phyloP scores from a whole-genome alignment of 805 yeast genomes.

The Kazachstania kunashirensis region DNA sequence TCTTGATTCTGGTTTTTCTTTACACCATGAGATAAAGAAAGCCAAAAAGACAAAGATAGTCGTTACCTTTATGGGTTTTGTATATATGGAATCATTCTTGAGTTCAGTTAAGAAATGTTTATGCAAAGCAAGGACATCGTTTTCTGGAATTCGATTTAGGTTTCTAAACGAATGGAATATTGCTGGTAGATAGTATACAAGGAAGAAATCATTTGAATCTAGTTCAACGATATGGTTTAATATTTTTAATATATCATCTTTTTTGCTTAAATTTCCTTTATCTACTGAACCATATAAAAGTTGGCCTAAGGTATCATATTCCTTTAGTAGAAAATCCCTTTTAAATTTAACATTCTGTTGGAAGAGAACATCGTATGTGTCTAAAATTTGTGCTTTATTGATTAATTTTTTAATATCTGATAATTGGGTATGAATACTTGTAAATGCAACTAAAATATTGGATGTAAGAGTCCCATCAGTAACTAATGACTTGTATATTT shows the following conservation, averaged over 20 bases:
- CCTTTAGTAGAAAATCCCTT: constrained; percentile 50
- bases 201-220: constrained; percentile 51
- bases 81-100: constrained; percentile 34
- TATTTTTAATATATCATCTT: constrained; percentile 31
- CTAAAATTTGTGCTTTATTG: constrained; percentile 44
- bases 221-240: constrained; percentile 40
- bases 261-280: constrained; percentile 28
- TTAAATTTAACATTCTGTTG: constrained; percentile 44
- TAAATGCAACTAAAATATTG: constrained; percentile 45
- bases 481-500: constrained; percentile 11
- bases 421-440: constrained; percentile 47
- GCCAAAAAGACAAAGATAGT: constrained; percentile 45
- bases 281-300: constrained; percentile 45
- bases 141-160: constrained; percentile 29
- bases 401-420: constrained; percentile 43
- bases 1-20: constrained; percentile 34
- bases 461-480: constrained; percentile 26
- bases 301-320: constrained; percentile 66
- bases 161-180: constrained; percentile 38
- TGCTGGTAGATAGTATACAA: constrained; percentile 56
- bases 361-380: constrained; percentile 38
- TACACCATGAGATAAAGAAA: constrained; percentile 60
- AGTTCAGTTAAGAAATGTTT: constrained; percentile 30
- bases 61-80: constrained; percentile 40
- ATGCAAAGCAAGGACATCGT: constrained; percentile 34